Base-by-base conservation (phyloP, 208 protist genomes). In the Acanthamoeba lenticulata region DNA sequence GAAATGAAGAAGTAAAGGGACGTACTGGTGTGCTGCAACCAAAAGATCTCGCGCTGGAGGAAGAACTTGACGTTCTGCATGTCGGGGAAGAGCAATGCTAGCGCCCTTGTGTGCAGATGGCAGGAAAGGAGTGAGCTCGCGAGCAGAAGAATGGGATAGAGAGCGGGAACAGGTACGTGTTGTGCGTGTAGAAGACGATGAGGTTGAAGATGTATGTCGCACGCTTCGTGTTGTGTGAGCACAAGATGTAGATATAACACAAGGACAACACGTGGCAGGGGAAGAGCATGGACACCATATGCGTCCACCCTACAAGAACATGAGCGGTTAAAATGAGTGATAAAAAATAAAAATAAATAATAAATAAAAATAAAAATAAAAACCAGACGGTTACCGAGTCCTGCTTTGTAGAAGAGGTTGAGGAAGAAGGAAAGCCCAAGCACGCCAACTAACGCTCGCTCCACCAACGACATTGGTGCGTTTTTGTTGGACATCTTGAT, bases 41-140 rank as follows among this genome's bases (percentile, higher is more conserved):
- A 79, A 45, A 79, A 79, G 19, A 79, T 32, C 34, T 79, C 69
- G 40, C 69, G 69, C 69, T 79, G 69, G 32, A 79, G 69, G 69
- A 79, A 79, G 69, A 79, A 79, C 69, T 79, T 79, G 69, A 79
- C 69, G 69, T 79, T 79, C 69, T 79, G 34, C 69, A 79, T 79
- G 24, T 79, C 69, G 1, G 69, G 69, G 69, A 79, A 79, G 21
- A 79, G 69, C 69, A 79, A n/a, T 21, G 69, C 69, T 5, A 79
- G 69, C 38, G 69, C 69, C 15, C 69, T 79, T 4, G n/a, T n/a
- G n/a, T n/a, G n/a, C n/a, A 67, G 9, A 32, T 27, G 32, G 21
- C 21, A 79, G 11, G 19, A 36, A 3, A 11, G n/a, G 6, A 60
- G 36, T 45, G 36, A 45, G 69, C 44, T 0, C 3, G 27, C 17